Percentiles rank a stretch among this genome's conserved stretches.
phyloP scores from a whole-genome alignment of 495 filamentous ascomycete genomes.

The Chaetomium fimeti region DNA sequence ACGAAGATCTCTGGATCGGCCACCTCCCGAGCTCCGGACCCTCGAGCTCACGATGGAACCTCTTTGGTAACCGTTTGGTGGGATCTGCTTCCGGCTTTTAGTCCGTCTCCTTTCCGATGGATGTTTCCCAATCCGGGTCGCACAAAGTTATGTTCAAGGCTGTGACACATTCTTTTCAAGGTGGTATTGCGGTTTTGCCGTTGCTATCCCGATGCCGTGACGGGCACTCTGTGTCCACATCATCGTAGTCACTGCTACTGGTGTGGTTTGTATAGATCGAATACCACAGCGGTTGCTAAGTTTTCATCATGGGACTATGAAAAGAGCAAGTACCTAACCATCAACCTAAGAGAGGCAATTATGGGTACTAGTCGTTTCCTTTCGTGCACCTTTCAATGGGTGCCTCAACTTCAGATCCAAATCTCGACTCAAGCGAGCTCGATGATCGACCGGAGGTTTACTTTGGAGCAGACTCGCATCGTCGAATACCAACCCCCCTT shows the following conservation, averaged over 20 bases:
- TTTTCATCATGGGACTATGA: neutral
- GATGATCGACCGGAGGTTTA: neutral
- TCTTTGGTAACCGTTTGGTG: neutral
- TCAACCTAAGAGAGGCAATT: too few species aligned
- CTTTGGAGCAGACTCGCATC: neutral
- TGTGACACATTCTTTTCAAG: neutral
- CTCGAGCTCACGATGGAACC: neutral
- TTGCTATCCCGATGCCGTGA: too few species aligned
- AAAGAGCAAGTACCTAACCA: neutral
- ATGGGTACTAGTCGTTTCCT: too few species aligned
- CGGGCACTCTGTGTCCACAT: too few species aligned
- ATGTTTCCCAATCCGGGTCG: neutral
- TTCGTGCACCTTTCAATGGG: too few species aligned
- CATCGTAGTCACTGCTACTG: neutral
- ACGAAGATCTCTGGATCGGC: constrained; percentile 1
- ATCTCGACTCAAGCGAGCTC: neutral
- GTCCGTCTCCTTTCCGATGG: neutral
- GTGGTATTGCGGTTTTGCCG: too few species aligned
- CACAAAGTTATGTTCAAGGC: neutral
- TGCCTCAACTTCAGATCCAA: neutral
- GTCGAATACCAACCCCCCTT: neutral
- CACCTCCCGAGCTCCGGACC: neutral
- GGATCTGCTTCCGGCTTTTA: neutral
- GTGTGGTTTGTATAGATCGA: neutral
- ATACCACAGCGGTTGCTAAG: neutral